Evolutionary conservation across 768 basidiomycete species (phyloP).

Genomic region (Coprinopsis cinerea): DNA sequence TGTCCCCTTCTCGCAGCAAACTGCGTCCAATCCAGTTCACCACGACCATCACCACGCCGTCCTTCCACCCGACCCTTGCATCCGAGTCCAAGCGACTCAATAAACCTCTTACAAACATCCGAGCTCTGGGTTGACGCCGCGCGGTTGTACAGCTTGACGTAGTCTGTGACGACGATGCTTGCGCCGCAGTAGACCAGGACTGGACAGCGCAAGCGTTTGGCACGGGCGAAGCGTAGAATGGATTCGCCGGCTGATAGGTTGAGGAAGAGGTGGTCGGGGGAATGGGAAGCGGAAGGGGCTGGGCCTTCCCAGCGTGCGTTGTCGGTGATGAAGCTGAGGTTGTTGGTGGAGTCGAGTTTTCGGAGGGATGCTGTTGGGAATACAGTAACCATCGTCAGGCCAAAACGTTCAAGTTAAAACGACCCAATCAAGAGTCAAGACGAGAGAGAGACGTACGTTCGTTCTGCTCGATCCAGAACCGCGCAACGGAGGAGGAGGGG

Average conservation of each 20-base stretch:
- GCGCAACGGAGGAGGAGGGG: slow-evolving; percentile 22
- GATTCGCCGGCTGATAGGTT: slow-evolving; percentile 21
- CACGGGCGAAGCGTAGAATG: slow-evolving; percentile 20
- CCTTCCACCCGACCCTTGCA: no score
- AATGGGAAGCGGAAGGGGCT: not conserved
- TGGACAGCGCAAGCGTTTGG: slow-evolving; percentile 15
- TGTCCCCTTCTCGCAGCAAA: no score
- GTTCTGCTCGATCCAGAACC: slow-evolving; percentile 23
- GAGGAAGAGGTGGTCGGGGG: no score
- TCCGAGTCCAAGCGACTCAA: slow-evolving; percentile 5
- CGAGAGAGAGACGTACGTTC: slow-evolving; percentile 13
- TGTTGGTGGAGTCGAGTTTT: slow-evolving; percentile 15
- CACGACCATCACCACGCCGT: no score
- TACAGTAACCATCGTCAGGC: not conserved
- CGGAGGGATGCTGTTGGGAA: slow-evolving; percentile 15
- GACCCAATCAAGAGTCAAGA: not conserved
- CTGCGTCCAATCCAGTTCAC: no score
- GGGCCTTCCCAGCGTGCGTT: slow-evolving; percentile 20
- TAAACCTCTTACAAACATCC: slow-evolving; percentile 5
- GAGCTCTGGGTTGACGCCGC: slow-evolving; percentile 17
- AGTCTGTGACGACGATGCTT: slow-evolving; percentile 15
- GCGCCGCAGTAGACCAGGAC: slow-evolving; percentile 19
- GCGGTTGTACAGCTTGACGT: slow-evolving; percentile 15
- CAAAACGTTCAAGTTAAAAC: not conserved
- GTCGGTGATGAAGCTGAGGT: slow-evolving; percentile 26